Evolutionary conservation across 768 basidiomycete genomes (phyloP).

Genomic region (Lactarius pseudohatsudake): DNA sequence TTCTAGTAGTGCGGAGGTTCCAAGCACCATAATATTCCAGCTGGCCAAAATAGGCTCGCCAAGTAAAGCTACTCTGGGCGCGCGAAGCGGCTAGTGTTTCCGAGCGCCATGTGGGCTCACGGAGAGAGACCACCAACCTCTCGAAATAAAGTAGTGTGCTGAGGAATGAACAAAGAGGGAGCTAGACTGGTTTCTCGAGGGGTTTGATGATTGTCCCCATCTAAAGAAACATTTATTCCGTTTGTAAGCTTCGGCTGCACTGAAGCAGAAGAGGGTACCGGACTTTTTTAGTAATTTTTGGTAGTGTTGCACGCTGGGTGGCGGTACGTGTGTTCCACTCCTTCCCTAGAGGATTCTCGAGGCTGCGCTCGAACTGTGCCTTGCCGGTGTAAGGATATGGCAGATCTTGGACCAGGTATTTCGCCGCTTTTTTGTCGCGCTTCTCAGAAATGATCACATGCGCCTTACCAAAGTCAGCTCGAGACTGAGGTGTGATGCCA

Average conservation of each 20-base stretch:
- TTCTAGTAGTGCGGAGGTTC: background rate
- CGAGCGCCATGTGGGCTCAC: background rate
- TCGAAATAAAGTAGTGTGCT: constrained; percentile 3
- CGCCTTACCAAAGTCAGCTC: constrained; percentile 80
- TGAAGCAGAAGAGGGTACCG: constrained; percentile 21
- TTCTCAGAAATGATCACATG: constrained; percentile 96
- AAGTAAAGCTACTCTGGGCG: background rate
- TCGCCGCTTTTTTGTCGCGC: constrained; percentile 88
- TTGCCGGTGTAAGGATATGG: constrained; percentile 94
- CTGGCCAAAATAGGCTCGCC: background rate
- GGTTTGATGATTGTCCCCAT: constrained; percentile 73
- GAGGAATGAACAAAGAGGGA: background rate
- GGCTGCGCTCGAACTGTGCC: constrained; percentile 85
- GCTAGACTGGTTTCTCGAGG: constrained; percentile 51
- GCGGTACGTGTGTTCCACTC: constrained; percentile 93
- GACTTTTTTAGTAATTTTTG: constrained; percentile 86
- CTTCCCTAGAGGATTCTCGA: constrained; percentile 77
- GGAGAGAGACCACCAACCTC: background rate
- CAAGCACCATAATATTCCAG: background rate
- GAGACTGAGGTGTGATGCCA: constrained; percentile 74
- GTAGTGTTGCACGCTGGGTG: constrained; percentile 82
- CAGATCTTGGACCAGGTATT: constrained; percentile 87
- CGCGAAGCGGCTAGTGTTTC: background rate
- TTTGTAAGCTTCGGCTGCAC: background rate
- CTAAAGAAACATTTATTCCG: constrained; percentile 36